Base-by-base conservation (phyloP, 768 basidiomycete genomes). In the Solioccasus polychromus region DNA sequence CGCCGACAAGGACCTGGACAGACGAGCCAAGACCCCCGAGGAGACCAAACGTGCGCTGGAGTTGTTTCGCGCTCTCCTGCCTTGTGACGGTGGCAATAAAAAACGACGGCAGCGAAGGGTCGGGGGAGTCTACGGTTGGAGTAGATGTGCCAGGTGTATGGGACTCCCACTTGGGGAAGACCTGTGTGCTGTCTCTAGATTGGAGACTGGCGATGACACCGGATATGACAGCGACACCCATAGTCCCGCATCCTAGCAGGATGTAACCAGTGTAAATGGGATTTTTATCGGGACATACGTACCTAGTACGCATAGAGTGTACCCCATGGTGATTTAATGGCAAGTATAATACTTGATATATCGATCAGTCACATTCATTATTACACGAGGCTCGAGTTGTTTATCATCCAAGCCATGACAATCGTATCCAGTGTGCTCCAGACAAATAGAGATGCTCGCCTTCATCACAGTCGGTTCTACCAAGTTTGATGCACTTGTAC, bases 191-290 rank as follows among this genome's bases (percentile, higher is more conserved):
- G 39, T 42, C 69, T 60, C 49, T 76, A 60, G 76, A 60, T 39
- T 92, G 78, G 34, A 97, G 80, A 60, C 89, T 89, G 51, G 85
- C 79, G 40, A 96, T 73, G 32, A 97, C 88, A 35, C 96, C 96
- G 19, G 95, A 94, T 39, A 93, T 79, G 64, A 99, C 78, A 47
- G 96, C 93, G 57, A 97, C 70, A 46, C 96, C 96, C 96, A 99
- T 98, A 10, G 95, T 98, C 46, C 96, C 96, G 67, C 96, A 98
- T 75, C 95, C 96, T 85, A 47, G 50, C n/a, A 45, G 20, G 42
- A 57, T 44, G 50, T 40, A 40, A 53, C 52, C 48, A 56, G 44
- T 44, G 43, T 41, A 28, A 54, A 46, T 22, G 51, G 39, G 51
- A 26, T 36, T 20, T 11, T 35, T 20, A 31, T 29, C 47, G 18